Base-by-base conservation (phyloP, 225 moss, liverwort and hornwort genomes). In the Physcomitrellopsis africana region DNA sequence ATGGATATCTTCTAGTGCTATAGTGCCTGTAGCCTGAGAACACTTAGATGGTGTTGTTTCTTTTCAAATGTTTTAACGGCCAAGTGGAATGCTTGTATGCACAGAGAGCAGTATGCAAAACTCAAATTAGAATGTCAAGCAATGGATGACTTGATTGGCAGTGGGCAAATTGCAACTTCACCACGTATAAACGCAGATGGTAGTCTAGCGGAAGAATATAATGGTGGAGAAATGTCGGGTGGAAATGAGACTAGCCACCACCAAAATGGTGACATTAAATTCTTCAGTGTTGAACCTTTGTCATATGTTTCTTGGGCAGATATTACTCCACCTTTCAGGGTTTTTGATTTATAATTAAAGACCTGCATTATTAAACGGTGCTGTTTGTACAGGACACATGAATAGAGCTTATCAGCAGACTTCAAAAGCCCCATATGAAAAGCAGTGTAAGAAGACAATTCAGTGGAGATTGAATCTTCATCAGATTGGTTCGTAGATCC, bases 391-490 rank as follows among this genome's bases (percentile, higher is more conserved):
- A 87, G 87, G 87, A 63, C 74, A 84, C 32, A 48, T 72, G 24
- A 87, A 87, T 72, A 84, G 82, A 77, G 65, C 56, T 13, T 2
- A 69, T 61, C 74, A 80, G 52, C 82, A 80, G 57, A 65, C 70
- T 54, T 60, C 65, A 5, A 82, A 71, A 46, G 68, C 72, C 45
- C 55, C 72, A 57, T 77, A 60, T 56, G 82, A 80, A 72, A 74
- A 87, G 76, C n/a, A n/a, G n/a, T n/a, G n/a, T n/a, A n/a, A n/a
- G n/a, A n/a, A n/a, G n/a, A 82, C 86, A 47, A 67, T 84, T n/a
- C 85, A 89, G 26, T 99, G 99, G 99, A 99, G 87, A 81, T 70
- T 88, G 70, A 90, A 87, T 22, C 90, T 99, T 23, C 99, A 99
- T 75, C 95, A 99, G 76, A 99, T 99, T 76, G 99, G 99, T 99